Base-by-base conservation (phyloP, 2,329 filamentous ascomycete genomes). In the Colletotrichum chlorophyti region DNA sequence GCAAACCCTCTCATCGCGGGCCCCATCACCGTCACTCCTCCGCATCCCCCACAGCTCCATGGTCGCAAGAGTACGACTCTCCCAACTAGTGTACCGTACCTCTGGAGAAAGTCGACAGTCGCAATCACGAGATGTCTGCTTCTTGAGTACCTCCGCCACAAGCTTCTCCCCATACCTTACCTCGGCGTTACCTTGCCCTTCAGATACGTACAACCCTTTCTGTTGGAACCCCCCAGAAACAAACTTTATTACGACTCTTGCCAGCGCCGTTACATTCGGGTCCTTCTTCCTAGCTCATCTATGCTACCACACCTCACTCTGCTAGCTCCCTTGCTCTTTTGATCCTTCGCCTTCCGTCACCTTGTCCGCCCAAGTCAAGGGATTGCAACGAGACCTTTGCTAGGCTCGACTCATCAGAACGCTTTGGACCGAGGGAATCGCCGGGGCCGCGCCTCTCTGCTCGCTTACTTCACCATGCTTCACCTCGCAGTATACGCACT, bases 201-300 rank as follows among this genome's bases (percentile, higher is more conserved):
- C n/a, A n/a, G n/a, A n/a, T n/a, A n/a, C n/a, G n/a, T n/a, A n/a
- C n/a, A n/a, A n/a, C n/a, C n/a, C n/a, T n/a, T n/a, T 55, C 38
- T 42, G 38, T 55, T 42, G 49, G 43, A 43, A 15, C 38, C 38
- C 29, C 45, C 38, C 21, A 35, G 9, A 55, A 55, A 55, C 55
- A 59, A 55, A 59, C 35, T 59, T 55, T 49, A 59, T 59, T 43
- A 27, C 24, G 43, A 59, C 55, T 55, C 55, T 59, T 51, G 55
- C 51, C 55, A 59, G 55, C 38, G 51, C 55, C 43, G 55, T 59
- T 59, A 51, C 51, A 59, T 49, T 49, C 55, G 43, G 51, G 40
- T 49, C 43, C 55, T 45, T 49, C 37, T 49, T 49, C 43, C 42
- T 54, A 54, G 49, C 54, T 32, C 23, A 29, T 48, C 26, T 23